A percentile compares a stretch with the other conserved stretches of the same genome.
phyloP scores from a whole-genome alignment of 2,329 filamentous ascomycete genomes.

The Didymella lethalis region DNA sequence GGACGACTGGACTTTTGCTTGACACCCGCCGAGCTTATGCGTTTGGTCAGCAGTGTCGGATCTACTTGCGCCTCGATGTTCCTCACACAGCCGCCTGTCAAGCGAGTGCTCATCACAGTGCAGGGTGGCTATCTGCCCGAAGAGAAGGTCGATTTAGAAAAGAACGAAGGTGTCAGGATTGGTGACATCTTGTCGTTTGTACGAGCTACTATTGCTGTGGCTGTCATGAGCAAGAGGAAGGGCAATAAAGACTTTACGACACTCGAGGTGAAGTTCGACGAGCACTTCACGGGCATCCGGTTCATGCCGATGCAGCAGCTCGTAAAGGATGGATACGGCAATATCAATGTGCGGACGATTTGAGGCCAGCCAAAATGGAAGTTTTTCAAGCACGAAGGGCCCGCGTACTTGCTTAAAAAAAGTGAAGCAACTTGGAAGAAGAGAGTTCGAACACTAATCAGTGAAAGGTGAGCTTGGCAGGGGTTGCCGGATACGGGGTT shows the following conservation, averaged over 20 bases:
- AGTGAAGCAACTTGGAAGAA: background rate
- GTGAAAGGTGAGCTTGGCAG: background rate
- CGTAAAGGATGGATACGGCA: background rate
- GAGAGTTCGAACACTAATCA: background rate
- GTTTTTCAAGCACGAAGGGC: too few relatives aligned
- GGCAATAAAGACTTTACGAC: background rate
- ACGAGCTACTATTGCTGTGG: background rate
- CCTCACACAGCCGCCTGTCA: conserved; percentile 8
- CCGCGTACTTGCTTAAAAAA: background rate
- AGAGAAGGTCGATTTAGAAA: conserved; percentile 3
- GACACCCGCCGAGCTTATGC: background rate
- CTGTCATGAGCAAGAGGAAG: background rate
- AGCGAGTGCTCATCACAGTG: background rate
- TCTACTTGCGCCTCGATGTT: conserved; percentile 1
- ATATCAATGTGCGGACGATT: background rate
- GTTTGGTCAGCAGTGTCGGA: background rate
- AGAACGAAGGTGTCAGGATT: background rate
- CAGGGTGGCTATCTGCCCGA: background rate
- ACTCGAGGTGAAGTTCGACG: conserved; percentile 2
- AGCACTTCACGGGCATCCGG: conserved; percentile 6
- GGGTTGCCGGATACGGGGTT: background rate
- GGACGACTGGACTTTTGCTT: conserved; percentile 4
- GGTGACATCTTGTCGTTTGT: background rate
- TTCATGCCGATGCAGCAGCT: background rate
- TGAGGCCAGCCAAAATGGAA: background rate